Evolutionary conservation across 108 stramenopile genomes (phyloP).

Genomic region (Parietichytrium sp.): DNA sequence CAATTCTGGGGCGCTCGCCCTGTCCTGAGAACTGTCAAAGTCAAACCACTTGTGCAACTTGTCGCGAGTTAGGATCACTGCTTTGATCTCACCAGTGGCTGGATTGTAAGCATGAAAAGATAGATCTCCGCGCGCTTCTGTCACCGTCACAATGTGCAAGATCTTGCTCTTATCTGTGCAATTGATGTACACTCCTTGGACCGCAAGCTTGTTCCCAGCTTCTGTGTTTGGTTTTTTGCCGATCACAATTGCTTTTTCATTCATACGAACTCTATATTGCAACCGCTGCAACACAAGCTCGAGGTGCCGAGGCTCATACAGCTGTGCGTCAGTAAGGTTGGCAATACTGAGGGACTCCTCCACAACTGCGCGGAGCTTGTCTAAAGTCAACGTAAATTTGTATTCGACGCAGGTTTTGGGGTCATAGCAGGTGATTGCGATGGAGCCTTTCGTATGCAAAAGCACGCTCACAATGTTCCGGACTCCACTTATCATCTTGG

Average conservation of each 20-base stretch:
- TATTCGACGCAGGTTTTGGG: not conserved
- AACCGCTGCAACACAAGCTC: not conserved
- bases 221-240: not conserved
- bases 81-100: not conserved
- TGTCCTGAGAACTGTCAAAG: not conserved
- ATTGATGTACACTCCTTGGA: constrained; percentile 15
- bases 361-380: not conserved
- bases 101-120: constrained; percentile 32
- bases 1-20: not conserved
- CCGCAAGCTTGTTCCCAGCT: not conserved
- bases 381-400: not conserved
- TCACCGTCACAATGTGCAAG: not conserved
- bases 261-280: not conserved
- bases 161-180: not conserved
- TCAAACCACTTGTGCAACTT: constrained; percentile 22
- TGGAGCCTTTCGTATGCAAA: constrained; percentile 13
- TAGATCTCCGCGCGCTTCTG: constrained; percentile 5
- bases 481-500: not conserved
- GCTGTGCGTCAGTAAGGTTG: not conserved
- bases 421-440: not conserved
- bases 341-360: constrained; percentile 1
- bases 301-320: not conserved
- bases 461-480: not conserved
- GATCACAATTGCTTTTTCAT: not conserved
- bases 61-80: not conserved